These are phyloP conservation scores for Lachnellula subtilissima DNA, from an alignment of 2,329 filamentous ascomycete species.

Conservation along the genomic window DNA sequence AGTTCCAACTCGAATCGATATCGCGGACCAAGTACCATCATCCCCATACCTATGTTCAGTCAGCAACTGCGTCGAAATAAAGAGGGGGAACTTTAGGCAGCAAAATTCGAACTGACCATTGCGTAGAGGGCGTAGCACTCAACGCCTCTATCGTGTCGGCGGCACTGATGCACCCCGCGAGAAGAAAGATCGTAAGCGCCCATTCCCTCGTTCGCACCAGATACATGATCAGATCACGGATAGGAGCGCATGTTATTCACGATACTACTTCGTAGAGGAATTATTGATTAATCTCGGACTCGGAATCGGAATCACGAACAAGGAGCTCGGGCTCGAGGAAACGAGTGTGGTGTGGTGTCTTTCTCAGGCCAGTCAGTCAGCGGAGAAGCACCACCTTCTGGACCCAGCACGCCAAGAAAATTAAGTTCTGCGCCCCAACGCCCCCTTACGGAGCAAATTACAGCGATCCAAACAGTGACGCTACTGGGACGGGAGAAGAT, in stretches of 20 bases:
- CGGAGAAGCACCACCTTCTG: too few relatives aligned
- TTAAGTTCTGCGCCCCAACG: too few relatives aligned
- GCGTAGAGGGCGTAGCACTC: conserved; percentile 26
- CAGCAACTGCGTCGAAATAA: background rate
- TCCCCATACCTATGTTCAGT: conserved; percentile 48
- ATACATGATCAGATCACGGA: conserved; percentile 18
- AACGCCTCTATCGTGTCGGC: conserved; percentile 11
- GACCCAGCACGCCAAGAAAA: too few relatives aligned
- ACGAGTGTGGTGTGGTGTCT: too few relatives aligned
- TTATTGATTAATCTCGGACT: background rate
- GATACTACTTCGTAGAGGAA: background rate
- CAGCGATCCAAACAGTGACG: background rate
- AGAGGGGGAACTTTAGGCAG: background rate
- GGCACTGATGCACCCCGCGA: conserved; percentile 5
- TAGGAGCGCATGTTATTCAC: conserved; percentile 7
- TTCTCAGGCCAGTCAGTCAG: too few relatives aligned
- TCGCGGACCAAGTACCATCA: conserved; percentile 69
- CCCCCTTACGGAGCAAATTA: too few relatives aligned
- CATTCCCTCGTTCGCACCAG: conserved; percentile 13
- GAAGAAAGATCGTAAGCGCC: conserved; percentile 7
- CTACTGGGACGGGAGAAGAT: background rate
- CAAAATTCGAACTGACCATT: conserved; percentile 19
- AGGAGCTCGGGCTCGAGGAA: background rate
- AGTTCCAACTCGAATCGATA: conserved; percentile 54
- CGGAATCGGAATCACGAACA: background rate